These are phyloP conservation scores for Bipolaris victoriae DNA, from an alignment of 2,329 filamentous ascomycete genomes.

Conservation along the genomic window DNA sequence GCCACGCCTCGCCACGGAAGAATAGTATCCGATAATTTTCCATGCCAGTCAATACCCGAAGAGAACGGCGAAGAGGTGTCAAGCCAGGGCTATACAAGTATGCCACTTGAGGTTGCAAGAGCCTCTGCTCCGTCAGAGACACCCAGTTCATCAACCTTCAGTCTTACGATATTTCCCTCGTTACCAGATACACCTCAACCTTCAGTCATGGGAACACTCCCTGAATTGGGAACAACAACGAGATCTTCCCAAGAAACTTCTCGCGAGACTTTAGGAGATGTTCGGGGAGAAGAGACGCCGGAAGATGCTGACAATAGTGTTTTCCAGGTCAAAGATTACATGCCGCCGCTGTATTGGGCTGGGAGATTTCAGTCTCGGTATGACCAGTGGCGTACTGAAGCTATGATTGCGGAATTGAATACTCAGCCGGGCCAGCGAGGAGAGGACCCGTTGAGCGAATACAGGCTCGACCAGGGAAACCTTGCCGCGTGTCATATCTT, in stretches of 20 bases:
- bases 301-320: slow-evolving; percentile 29
- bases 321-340: slow-evolving; percentile 42
- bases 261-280: slow-evolving; percentile 15
- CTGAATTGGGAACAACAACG: not conserved
- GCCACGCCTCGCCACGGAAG: not conserved
- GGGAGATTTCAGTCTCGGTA: slow-evolving; percentile 43
- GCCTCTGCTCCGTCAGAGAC: not conserved
- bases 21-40: slow-evolving; percentile 5
- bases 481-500: slow-evolving; percentile 39
- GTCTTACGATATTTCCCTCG: not conserved
- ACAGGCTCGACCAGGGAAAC: slow-evolving; percentile 34
- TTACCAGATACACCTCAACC: not conserved
- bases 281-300: slow-evolving; percentile 7
- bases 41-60: slow-evolving; percentile 16
- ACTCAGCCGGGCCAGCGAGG: slow-evolving; percentile 10
- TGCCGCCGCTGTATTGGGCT: slow-evolving; percentile 45
- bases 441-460: slow-evolving; percentile 29
- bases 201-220: not conserved
- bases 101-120: not conserved
- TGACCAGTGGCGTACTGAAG: slow-evolving; percentile 45
- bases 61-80: slow-evolving; percentile 15
- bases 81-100: not conserved
- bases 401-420: slow-evolving; percentile 31
- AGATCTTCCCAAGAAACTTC: not conserved
- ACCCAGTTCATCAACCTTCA: not conserved